Conservation (phyloP, 148 eudicot genomes). For the Polygonum aviculare region DNA sequence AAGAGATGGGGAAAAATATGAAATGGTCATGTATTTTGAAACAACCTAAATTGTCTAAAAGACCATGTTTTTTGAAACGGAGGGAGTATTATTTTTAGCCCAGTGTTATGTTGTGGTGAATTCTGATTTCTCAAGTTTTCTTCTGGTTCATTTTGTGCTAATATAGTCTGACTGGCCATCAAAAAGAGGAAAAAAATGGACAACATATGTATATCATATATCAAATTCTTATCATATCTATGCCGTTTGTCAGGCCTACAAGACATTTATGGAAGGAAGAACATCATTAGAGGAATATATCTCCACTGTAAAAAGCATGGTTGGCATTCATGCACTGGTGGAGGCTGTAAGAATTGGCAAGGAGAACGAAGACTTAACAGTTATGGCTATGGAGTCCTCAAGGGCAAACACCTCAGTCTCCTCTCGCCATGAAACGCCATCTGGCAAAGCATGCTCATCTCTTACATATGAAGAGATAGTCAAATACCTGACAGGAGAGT, state of each 20-base stretch:
- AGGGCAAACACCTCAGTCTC: slow-evolving; percentile 28
- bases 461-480: slow-evolving; percentile 60
- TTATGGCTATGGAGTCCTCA: slow-evolving; percentile 38
- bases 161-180: neutral
- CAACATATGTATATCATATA: neutral
- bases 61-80: too few relatives aligned
- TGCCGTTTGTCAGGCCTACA: slow-evolving; percentile 42
- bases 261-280: slow-evolving; percentile 51
- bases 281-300: slow-evolving; percentile 46
- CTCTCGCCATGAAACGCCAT: slow-evolving; percentile 45
- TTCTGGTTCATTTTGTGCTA: neutral
- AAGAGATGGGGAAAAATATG: too few relatives aligned
- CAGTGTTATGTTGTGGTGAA: neutral
- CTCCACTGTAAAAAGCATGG: slow-evolving; percentile 43
- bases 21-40: too few relatives aligned
- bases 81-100: neutral
- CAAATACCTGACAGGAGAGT: slow-evolving; percentile 62
- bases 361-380: slow-evolving; percentile 65
- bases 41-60: too few relatives aligned
- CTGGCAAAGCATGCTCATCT: slow-evolving; percentile 64
- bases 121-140: neutral
- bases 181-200: neutral
- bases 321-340: slow-evolving; percentile 47
- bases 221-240: slow-evolving; percentile 10
- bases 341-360: slow-evolving; percentile 71